Conservation (phyloP, 306 rosid genomes). For the Spatholobus suberectus region DNA sequence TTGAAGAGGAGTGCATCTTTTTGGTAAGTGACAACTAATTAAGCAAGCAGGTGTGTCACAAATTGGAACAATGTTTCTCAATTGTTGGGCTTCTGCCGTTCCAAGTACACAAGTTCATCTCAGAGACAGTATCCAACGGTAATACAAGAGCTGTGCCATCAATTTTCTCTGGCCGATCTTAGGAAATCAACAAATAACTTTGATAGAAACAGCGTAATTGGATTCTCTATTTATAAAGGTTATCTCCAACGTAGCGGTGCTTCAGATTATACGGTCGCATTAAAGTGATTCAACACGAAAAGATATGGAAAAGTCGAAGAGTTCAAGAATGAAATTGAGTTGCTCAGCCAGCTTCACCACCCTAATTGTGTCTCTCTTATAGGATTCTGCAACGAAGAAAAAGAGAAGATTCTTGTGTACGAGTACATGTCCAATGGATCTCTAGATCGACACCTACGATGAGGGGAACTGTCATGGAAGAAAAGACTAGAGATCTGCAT, state of each 20-base stretch:
- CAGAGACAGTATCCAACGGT: neutral
- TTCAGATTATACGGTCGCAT: neutral
- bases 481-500: too few species aligned
- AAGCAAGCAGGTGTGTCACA: neutral
- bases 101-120: neutral
- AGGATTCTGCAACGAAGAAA: neutral
- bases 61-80: neutral
- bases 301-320: too few species aligned
- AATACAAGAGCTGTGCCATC: slow-evolving; percentile 22
- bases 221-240: too few species aligned
- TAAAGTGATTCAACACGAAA: neutral
- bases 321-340: slow-evolving; percentile 14
- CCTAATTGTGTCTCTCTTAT: slow-evolving; percentile 11
- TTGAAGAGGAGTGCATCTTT: too few species aligned
- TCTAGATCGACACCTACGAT: too few species aligned
- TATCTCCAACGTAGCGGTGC: neutral
- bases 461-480: too few species aligned
- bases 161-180: slow-evolving; percentile 19
- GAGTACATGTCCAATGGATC: too few species aligned
- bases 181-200: slow-evolving; percentile 28
- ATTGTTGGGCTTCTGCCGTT: neutral
- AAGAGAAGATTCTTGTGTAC: too few species aligned
- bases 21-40: neutral
- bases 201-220: neutral
- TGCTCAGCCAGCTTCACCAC: neutral